These are phyloP conservation scores for Closterium sp. DNA, from an alignment of 139 green algal genomes.

Conservation along the genomic window DNA sequence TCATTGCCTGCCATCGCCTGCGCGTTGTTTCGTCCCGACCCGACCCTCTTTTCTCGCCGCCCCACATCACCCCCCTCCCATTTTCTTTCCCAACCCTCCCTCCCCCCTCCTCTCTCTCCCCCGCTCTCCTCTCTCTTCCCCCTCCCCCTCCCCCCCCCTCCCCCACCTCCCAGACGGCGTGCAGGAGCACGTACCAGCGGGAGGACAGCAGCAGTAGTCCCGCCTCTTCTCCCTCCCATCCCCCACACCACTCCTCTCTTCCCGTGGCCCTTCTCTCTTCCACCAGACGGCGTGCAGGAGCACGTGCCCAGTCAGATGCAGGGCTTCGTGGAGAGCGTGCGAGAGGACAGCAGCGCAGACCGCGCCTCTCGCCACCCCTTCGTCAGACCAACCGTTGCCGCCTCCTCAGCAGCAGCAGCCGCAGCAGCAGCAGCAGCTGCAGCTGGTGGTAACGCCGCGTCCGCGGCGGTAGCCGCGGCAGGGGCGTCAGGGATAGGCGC, in stretches of 20 bases:
- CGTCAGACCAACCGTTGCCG: background rate
- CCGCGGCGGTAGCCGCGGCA: background rate
- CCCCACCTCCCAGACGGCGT: background rate
- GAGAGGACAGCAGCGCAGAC: background rate
- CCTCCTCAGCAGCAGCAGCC: no score
- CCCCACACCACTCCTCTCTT: background rate
- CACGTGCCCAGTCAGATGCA: constrained; percentile 27
- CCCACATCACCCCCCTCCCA: background rate
- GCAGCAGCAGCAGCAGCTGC: background rate
- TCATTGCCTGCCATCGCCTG: no score
- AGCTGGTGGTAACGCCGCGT: no score
- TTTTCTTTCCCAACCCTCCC: background rate
- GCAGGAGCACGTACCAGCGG: background rate
- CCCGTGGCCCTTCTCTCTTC: no score
- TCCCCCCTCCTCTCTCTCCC: background rate
- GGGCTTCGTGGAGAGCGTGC: constrained; percentile 24
- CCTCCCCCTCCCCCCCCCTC: background rate
- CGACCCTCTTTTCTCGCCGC: no score
- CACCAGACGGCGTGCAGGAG: constrained; percentile 19
- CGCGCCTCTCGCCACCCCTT: background rate
- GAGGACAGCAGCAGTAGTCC: no score
- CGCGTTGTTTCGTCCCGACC: no score
- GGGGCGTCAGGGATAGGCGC: background rate
- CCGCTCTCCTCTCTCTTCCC: background rate
- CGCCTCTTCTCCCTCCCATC: background rate